Evolutionary conservation across 2,329 filamentous ascomycete species (phyloP).

Genomic region (Chaetomium strumarium): DNA sequence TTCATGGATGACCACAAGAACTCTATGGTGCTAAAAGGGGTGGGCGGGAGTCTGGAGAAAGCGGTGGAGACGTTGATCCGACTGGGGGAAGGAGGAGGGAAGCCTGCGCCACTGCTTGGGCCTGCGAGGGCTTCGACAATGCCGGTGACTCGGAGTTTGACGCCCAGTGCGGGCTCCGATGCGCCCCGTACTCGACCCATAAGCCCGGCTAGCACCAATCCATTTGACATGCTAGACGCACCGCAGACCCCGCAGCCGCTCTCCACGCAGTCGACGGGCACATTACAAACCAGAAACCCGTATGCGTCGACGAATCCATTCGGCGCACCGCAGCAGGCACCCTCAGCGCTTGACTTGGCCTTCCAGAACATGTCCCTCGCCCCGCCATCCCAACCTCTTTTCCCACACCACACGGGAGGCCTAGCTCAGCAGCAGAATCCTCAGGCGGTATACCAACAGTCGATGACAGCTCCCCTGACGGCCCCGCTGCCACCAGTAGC

Average conservation of each 20-base stretch:
- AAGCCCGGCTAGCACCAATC: constrained; percentile 50
- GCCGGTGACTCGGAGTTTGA: constrained; percentile 33
- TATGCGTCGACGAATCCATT: constrained; percentile 67
- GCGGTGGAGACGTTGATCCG: constrained; percentile 80
- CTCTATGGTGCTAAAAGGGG: constrained; percentile 69
- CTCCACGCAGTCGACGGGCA: constrained; percentile 60
- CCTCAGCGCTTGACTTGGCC: constrained; percentile 53
- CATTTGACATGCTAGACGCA: constrained; percentile 63
- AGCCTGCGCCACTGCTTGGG: constrained; percentile 28
- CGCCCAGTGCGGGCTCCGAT: constrained; percentile 35
- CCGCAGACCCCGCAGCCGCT: constrained; percentile 49
- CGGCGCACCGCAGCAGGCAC: constrained; percentile 43
- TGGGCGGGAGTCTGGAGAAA: constrained; percentile 79
- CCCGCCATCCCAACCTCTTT: constrained; percentile 50
- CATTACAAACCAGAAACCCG: constrained; percentile 51
- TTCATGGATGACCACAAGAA: constrained; percentile 82
- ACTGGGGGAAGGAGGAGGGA: constrained; percentile 60
- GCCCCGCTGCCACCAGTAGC: constrained; percentile 38
- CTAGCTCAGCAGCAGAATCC: constrained; percentile 35
- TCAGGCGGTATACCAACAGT: constrained; percentile 40
- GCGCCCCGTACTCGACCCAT: constrained; percentile 32
- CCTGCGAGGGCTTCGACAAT: constrained; percentile 42
- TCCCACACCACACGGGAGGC: constrained; percentile 66
- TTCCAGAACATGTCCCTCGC: constrained; percentile 72
- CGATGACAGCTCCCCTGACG: constrained; percentile 26